Evolutionary conservation across 1,284 basidiomycete species (phyloP).

Genomic region (Boletus semigastroideus): DNA sequence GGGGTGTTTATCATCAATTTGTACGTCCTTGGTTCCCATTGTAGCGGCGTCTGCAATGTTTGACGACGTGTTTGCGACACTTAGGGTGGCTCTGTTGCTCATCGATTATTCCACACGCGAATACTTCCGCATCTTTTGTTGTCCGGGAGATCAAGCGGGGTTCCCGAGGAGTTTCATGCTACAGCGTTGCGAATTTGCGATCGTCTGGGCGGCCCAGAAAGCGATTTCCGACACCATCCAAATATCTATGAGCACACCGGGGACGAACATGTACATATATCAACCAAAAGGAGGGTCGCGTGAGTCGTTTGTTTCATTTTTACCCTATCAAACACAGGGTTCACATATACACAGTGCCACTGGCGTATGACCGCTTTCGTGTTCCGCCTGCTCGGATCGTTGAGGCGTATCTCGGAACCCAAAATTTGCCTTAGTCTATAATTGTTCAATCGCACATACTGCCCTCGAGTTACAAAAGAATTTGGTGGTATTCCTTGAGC

Average conservation of each 20-base stretch:
- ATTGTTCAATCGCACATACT: conserved; percentile 11
- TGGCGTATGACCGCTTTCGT: conserved; percentile 13
- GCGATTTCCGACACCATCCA: conserved; percentile 16
- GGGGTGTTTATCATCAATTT: conserved; percentile 75
- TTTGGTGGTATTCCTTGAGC: background rate
- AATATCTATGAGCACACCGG: background rate
- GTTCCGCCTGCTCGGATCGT: conserved; percentile 7
- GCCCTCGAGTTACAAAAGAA: background rate
- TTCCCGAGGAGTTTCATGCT: conserved; percentile 33
- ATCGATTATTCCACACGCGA: conserved; percentile 35
- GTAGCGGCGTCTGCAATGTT: background rate
- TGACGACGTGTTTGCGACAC: background rate
- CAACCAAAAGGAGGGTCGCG: conserved; percentile 20
- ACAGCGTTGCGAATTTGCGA: conserved; percentile 30
- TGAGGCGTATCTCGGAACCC: conserved; percentile 4
- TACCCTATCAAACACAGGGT: background rate
- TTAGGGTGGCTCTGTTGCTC: conserved; percentile 35
- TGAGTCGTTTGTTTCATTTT: conserved; percentile 14
- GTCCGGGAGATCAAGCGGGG: conserved; percentile 25
- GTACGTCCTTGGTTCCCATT: conserved; percentile 45
- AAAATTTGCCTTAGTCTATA: conserved; percentile 9
- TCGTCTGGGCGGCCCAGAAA: conserved; percentile 32
- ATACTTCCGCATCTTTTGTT: conserved; percentile 35
- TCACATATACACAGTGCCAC: conserved; percentile 19
- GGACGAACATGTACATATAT: conserved; percentile 6